Evolutionary conservation across 2,329 filamentous ascomycete species (phyloP), one percentile per base, ranked within the genome.

Genomic region (Talaromyces islandicus): DNA sequence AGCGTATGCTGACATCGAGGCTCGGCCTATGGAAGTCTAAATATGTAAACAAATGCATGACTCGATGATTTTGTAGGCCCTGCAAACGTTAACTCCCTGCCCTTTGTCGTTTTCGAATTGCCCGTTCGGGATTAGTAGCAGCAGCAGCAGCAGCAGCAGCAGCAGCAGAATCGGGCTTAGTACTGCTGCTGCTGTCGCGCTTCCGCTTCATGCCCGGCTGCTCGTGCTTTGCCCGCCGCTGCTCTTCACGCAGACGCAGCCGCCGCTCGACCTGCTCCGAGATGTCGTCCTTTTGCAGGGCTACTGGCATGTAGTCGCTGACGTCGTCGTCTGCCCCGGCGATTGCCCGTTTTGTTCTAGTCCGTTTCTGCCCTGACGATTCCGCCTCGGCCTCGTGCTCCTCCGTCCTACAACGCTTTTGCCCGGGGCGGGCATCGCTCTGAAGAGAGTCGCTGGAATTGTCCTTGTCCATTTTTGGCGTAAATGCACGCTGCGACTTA

Each of bases 181-280:
- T 0, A 4, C 58, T 12, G 43, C 43, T 46, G 10, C 48, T 52
- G 57, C 75, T 77, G 17, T 75, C 74, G 14, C 77, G 70, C 62
- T 78, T 75, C 66, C 65, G 73, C 65, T 74, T 80, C 72, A 70
- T 74, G 48, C 75, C 72, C 4, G 67, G 62, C 52, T 72, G 60
- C 52, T 69, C 69, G 19, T 61, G 63, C 56, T 66, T 69, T 35
- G 66, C 70, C 3, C 75, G 72, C 12, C 66, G 67, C 43, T 21
- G 43, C 55, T 77, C 73, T 60, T 78, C 77, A 59, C 75, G 78
- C 46, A 77, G 74, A 52, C 69, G 71, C 38, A 79, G 60, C n/a
- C 77, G 69, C 19, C 73, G 72, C 57, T 78, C 76, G 0, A 81
- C 78, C 54, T 78, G 77, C 11, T 70, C 73, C 3, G 77, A 77